Evolutionary conservation across 108 stramenopile species (phyloP), one percentile per base, ranked within the genome.

Genomic region (Nitzschia sp.): DNA sequence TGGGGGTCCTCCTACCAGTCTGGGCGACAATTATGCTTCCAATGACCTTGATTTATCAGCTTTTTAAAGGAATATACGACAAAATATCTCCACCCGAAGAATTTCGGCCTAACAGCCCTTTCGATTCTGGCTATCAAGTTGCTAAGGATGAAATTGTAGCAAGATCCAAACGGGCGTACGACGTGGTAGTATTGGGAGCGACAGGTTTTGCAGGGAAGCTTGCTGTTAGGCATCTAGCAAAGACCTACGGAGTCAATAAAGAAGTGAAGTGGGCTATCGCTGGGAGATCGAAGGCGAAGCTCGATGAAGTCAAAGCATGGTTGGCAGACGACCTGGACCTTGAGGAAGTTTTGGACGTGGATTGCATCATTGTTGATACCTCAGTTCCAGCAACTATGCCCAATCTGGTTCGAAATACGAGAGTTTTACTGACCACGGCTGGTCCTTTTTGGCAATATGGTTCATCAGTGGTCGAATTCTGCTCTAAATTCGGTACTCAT

Each of bases 361-460:
- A 78, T 30, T 61, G 60, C 22, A 75, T 93, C n/a, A 55, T 86
- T 2, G 76, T 64, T 9, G 89, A 90, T 60, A 87, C 85, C n/a
- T 63, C 67, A 33, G 78, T 94, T 58, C 61, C 70, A 2, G 53
- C 58, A 21, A 77, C 90, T n/a, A 33, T 97, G 21, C 79, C 79
- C 15, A 48, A 44, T 25, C 35, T 98, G 75, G 91, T 89, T 1
- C 41, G 63, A 21, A 61, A 92, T 67, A 89, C 97, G 5, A 70
- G 80, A 58, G 85, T 80, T 6, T 79, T 99, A 6, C 70, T 82
- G 25, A 86, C 94, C 1, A 89, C 95, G 15, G 96, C 90, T 19
- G 99, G 99, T 1, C 98, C 98, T 8, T 99, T 85, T 64, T 48
- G 34, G 8, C 68, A 65, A 45, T 98, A 96, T 71, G 96, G 96